These are phyloP conservation scores for Circinella minor DNA, from an alignment of 371 early-diverging fungal genomes.

Conservation along the genomic window DNA sequence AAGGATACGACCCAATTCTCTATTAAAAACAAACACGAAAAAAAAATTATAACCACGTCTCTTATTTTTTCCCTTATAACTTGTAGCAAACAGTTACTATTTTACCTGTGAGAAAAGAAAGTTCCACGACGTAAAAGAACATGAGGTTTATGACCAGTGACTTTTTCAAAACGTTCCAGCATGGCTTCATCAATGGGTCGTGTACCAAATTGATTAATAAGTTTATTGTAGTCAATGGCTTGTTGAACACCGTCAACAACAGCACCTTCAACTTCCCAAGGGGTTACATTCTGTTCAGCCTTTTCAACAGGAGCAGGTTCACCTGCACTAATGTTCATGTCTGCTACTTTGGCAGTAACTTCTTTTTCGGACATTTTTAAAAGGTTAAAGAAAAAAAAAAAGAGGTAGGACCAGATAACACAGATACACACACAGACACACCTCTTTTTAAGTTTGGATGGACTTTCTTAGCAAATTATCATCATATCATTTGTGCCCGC, in stretches of 20 bases:
- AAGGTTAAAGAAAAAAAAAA: neutral
- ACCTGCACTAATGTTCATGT: constrained; percentile 21
- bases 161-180: constrained; percentile 80
- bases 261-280: constrained; percentile 98
- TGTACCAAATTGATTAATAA: constrained; percentile 97
- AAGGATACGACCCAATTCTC: constrained; percentile 91
- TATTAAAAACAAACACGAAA: constrained; percentile 26
- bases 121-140: constrained; percentile 91
- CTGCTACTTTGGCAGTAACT: constrained; percentile 21
- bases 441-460: too few relatives aligned
- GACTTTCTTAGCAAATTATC: too few relatives aligned
- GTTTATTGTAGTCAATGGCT: constrained; percentile 95
- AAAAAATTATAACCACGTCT: too few relatives aligned
- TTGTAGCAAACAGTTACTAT: neutral
- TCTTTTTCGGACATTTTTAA: constrained; percentile 25
- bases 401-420: neutral
- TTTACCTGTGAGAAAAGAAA: constrained; percentile 97
- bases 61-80: neutral
- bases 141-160: constrained; percentile 90
- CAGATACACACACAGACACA: too few relatives aligned
- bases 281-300: constrained; percentile 81
- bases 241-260: constrained; percentile 84
- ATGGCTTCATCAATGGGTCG: constrained; percentile 78
- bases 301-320: constrained; percentile 20
- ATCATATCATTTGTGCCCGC: too few relatives aligned